Evolutionary conservation across 495 filamentous ascomycete species (phyloP), one percentile per base, ranked within the genome.

Genomic region (Penicillium antarcticum): DNA sequence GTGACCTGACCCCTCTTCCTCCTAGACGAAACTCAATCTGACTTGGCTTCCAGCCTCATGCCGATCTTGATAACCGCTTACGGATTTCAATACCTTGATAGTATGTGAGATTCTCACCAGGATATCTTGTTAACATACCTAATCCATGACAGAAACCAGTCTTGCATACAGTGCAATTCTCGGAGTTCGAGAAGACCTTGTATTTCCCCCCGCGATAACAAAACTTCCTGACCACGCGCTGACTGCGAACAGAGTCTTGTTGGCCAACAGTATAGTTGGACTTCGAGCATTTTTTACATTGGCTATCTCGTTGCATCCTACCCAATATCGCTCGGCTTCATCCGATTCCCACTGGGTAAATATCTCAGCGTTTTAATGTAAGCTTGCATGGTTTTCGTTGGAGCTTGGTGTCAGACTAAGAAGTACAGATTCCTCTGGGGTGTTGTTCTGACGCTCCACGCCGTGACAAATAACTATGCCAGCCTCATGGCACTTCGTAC

Each of bases 111-210:
- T 39, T 39, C 17, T 1, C 7, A 2, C 4, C 6, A 3, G 13
- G n/a, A 37, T 37, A 21, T 11, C 7, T 34, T 39, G 18, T 12
- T 12, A 24, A 12, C 19, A 4, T 23, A 12, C 3, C 10, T 13
- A 4, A 18, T 21, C 17, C 9, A 0, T 10, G 24, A 10, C 34
- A 58, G 55, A 78, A 52, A 77, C 73, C 2, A 78, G 73, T 12
- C 52, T 80, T 13, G 69, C 71, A 7, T 77, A 78, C 52, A 71
- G 72, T 21, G 70, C 75, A 13, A 71, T 80, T 38, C 77, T 81
- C 53, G 75, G 75, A 6, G 75, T 82, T 39, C 52, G 61, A 39
- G 54, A 73, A 24, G 77, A 49, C 63, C 42, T 80, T 21, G 52
- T 59, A 45, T 16, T 18, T 29, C 1, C 38, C 2, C 11, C 10